Base-by-base conservation (phyloP, 2,329 filamentous ascomycete species). In the Biscogniauxia marginata region DNA sequence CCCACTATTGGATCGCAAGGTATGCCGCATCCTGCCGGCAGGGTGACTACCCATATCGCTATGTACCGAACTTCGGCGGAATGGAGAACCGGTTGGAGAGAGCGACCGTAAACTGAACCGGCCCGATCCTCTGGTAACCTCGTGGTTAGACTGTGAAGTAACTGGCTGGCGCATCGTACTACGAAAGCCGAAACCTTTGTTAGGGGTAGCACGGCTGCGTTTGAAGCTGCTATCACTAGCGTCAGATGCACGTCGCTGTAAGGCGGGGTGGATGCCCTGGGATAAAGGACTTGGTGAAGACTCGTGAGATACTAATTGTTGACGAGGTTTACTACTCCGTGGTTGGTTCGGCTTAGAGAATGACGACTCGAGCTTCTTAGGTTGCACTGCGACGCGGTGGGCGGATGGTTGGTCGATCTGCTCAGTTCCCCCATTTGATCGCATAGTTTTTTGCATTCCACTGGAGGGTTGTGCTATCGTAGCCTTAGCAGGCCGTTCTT, bases 171-270 rank as follows among this genome's bases (percentile, higher is more conserved):
- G 83, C 89, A 96, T 90, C 1, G 89, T 91, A 51, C 79, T 82
- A 55, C 87, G 86, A 78, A 96, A 90, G 1, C 77, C 81, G 52
- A 85, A 82, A 0, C 79, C 79, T 46, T 78, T 73, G 44, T 73
- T 73, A 5, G 71, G 69, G 51, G 75, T 69, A 39, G 80, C 74
- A 58, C 83, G 81, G 46, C 77, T 73, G 23, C 90, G 87, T 67
- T 84, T 88, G 76, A 96, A 96, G 70, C 91, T 96, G 73, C 90
- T 96, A 46, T 90, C 87, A 65, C 88, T 91, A 23, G 83, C 86
- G 62, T 86, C 84, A 0, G 87, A 89, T 18, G 75, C 78, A 8
- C 77, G 81, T 1, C 86, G 81, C 55, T 76, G 74, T 7, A 84
- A 71, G 4, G 66, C 63, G 11, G 77, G 66, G 46, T 61, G 60